These are phyloP conservation scores for Musa troglodytarum DNA, from an alignment of 176 grass and related monocot species.

Conservation along the genomic window DNA sequence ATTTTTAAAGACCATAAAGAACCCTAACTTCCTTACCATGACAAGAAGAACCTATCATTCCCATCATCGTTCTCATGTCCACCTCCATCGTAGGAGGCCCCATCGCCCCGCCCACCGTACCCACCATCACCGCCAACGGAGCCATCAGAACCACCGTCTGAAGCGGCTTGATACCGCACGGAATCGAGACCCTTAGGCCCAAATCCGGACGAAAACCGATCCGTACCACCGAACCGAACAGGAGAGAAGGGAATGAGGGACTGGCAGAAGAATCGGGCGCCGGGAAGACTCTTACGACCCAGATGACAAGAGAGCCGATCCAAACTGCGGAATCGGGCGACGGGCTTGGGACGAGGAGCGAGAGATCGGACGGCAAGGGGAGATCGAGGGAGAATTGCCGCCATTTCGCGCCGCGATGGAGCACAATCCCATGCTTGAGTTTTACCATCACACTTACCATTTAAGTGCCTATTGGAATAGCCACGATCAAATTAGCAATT, in stretches of 20 bases:
- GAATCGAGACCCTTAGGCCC: neutral
- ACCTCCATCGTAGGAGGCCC: neutral
- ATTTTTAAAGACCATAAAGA: neutral
- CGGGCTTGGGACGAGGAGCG: neutral
- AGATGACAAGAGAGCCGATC: neutral
- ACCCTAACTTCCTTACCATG: slow-evolving; percentile 1
- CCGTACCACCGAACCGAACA: neutral
- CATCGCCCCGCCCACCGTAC: neutral
- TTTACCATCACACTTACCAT: too few species aligned
- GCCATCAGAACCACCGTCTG: slow-evolving; percentile 5
- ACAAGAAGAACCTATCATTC: slow-evolving; percentile 10
- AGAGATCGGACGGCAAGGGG: neutral
- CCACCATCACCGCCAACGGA: slow-evolving; percentile 1
- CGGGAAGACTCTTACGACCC: neutral
- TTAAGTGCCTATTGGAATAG: too few species aligned
- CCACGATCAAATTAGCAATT: too few species aligned
- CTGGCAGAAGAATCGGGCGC: neutral
- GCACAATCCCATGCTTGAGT: neutral
- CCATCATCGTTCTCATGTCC: neutral
- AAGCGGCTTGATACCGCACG: slow-evolving; percentile 2
- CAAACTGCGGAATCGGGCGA: neutral
- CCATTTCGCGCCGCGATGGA: slow-evolving; percentile 9
- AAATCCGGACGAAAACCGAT: neutral
- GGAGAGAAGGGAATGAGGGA: neutral
- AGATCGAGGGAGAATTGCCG: slow-evolving; percentile 4